A percentile compares a stretch with the other conserved stretches of the same genome.
Conservation (phyloP, 768 basidiomycete genomes). For the Boletus rubroflammeus region DNA sequence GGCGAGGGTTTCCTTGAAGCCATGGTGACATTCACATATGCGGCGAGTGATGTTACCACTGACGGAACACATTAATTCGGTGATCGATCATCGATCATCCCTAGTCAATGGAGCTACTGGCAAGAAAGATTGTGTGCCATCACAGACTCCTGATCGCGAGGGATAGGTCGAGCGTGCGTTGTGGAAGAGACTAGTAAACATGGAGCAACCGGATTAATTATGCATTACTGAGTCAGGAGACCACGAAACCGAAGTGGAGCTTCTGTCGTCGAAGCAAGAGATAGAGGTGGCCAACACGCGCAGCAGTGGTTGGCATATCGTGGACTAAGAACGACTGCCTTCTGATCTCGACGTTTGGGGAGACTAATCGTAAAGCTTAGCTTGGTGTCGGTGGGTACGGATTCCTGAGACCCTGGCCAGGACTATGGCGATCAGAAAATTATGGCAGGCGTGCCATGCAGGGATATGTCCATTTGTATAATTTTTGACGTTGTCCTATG, state of each 20-base stretch:
- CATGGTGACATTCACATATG: not conserved
- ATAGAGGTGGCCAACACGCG: constrained; percentile 33
- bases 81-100: not conserved
- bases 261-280: constrained; percentile 42
- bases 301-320: constrained; percentile 42
- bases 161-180: constrained; percentile 60
- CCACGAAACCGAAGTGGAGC: constrained; percentile 45
- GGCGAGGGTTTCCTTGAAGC: not conserved
- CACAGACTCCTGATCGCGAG: constrained; percentile 63
- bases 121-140: constrained; percentile 61
- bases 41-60: not conserved
- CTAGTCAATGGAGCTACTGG: constrained; percentile 39
- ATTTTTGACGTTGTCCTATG: constrained; percentile 56
- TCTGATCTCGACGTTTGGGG: too few species aligned
- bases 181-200: constrained; percentile 61
- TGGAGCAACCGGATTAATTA: constrained; percentile 57
- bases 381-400: too few species aligned
- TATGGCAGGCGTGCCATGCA: too few species aligned
- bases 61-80: not conserved
- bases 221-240: constrained; percentile 74
- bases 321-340: too few species aligned
- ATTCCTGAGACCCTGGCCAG: too few species aligned
- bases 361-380: too few species aligned
- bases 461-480: constrained; percentile 54
- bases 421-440: too few species aligned